Conservation (phyloP, 2,329 filamentous ascomycete genomes). For the Fusarium algeriense region DNA sequence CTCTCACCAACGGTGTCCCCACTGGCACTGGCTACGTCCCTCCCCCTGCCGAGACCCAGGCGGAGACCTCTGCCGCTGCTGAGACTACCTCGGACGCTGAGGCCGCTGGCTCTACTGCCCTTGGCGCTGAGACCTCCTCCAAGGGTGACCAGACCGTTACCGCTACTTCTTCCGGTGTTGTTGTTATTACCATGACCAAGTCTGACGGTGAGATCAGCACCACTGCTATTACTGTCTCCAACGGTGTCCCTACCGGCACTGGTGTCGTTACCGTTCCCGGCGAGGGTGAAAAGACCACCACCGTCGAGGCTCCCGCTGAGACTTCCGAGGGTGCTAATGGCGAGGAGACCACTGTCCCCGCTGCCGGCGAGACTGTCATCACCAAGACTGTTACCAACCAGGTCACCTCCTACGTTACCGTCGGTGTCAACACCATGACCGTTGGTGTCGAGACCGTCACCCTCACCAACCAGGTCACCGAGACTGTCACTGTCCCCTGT, state of each 20-base stretch:
- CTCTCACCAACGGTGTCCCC: constrained; percentile 28
- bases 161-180: constrained; percentile 13
- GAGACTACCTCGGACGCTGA: constrained; percentile 12
- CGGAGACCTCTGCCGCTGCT: neutral
- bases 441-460: constrained; percentile 36
- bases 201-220: constrained; percentile 32
- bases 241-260: constrained; percentile 27
- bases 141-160: constrained; percentile 16
- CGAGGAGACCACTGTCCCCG: constrained; percentile 13
- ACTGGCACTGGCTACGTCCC: constrained; percentile 31
- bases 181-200: constrained; percentile 37
- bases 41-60: constrained; percentile 10
- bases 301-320: constrained; percentile 1
- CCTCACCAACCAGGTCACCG: constrained; percentile 32
- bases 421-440: constrained; percentile 20
- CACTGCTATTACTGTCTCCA: constrained; percentile 28
- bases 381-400: constrained; percentile 38
- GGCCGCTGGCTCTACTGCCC: constrained; percentile 10
- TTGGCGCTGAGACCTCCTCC: constrained; percentile 17
- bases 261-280: constrained; percentile 21
- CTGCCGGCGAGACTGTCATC: constrained; percentile 28
- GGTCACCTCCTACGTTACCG: constrained; percentile 30
- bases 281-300: constrained; percentile 20
- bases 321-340: constrained; percentile 20
- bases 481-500: constrained; percentile 27